Evolutionary conservation across 164 flowering plant genomes (phyloP).

Genomic region (Umbellularia californica): DNA sequence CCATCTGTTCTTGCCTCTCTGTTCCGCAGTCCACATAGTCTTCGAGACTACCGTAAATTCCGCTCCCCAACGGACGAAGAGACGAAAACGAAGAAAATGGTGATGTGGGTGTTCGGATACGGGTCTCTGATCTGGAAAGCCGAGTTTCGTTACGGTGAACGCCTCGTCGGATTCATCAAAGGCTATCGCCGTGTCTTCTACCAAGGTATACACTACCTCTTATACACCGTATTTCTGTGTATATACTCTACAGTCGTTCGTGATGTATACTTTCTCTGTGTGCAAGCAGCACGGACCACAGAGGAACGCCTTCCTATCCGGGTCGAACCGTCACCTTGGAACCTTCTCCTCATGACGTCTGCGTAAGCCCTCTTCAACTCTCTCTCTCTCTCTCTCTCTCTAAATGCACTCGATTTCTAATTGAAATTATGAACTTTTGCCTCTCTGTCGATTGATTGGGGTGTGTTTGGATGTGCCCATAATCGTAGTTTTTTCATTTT

Average conservation of each 20-base stretch:
- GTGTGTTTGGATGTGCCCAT: no score
- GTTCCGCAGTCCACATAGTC: no score
- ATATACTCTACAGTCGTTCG: neutral
- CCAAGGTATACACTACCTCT: constrained; percentile 45
- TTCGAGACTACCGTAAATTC: neutral
- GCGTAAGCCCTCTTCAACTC: constrained; percentile 44
- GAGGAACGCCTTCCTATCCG: constrained; percentile 87
- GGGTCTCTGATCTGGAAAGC: constrained; percentile 96
- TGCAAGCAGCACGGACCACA: constrained; percentile 90
- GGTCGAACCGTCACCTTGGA: constrained; percentile 94
- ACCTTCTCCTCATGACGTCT: constrained; percentile 62
- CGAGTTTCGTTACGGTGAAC: constrained; percentile 70
- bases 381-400: neutral
- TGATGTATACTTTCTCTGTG: neutral
- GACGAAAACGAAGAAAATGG: constrained; percentile 35
- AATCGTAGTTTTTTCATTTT: no score
- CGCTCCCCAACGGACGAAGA: neutral
- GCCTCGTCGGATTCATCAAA: constrained; percentile 79
- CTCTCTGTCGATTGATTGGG: no score
- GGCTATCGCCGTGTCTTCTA: constrained; percentile 91
- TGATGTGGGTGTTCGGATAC: constrained; percentile 92
- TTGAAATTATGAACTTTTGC: neutral
- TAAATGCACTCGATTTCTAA: neutral
- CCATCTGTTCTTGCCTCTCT: no score
- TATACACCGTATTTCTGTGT: constrained; percentile 8